Base-by-base conservation (phyloP, 2,329 filamentous ascomycete genomes). In the Septoria petroselini region DNA sequence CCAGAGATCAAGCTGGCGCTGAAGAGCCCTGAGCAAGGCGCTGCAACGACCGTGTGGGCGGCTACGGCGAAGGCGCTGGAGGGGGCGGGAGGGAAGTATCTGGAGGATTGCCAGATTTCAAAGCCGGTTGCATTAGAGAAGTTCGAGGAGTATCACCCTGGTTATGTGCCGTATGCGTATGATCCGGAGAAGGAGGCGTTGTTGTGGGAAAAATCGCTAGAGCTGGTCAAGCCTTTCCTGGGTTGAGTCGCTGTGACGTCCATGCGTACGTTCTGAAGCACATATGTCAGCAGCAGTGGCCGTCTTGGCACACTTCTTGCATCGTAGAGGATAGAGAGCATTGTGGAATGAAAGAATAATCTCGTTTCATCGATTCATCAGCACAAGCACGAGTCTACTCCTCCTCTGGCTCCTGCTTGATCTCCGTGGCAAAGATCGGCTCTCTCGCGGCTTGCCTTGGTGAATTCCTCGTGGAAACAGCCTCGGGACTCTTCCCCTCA, bases 1-100 rank as follows among this genome's bases (percentile, higher is more conserved):
- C 19, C 8, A 21, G 4, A n/a, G 17, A 12, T 19, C 18, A 39
- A n/a, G 5, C 4, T 2, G 19, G 12, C 19, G 38, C 52, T 61
- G 44, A 68, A 71, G 60, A 66, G 38, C 51, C 33, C 66, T 1
- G 69, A 67, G 19, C 76, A 78, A 57, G 76, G 75, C 2, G 75
- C 75, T 15, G 72, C 76, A 0, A 77, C 75, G 7, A 67, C 67
- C 3, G 66, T 75, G 0, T 75, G 67, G 64, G 75, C 72, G 0
- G 74, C 73, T 0, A 55, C 73, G 3, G 67, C 59, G 1, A 67
- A 63, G 46, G 69, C 67, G n/a, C 71, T 66, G 66, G 71, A 74
- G 59, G 69, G 66, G 4, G 5, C 11, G 3, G 48, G 41, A n/a
- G 50, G 44, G 31, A 41, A 47, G 40, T 43, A 33, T 9, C 57